Base-by-base conservation (phyloP, 768 basidiomycete species). In the Suillus hirtellus region DNA sequence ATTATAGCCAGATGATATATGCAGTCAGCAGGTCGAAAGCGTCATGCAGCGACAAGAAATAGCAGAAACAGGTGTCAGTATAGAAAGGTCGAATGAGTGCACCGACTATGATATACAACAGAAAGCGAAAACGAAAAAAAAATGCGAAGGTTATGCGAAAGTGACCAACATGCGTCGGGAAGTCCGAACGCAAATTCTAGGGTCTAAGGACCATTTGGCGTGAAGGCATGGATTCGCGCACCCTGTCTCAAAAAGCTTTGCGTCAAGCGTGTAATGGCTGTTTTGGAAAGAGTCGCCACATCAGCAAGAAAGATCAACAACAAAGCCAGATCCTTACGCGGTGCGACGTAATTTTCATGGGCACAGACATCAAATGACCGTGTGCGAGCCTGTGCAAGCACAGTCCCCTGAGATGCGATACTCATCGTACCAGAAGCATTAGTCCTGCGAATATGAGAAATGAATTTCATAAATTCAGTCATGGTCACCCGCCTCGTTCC, bases 361-460 rank as follows among this genome's bases (percentile, higher is more conserved):
- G 88, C 79, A 38, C 91, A 80, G 61, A 95, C 93, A 59, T 94
- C 90, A 75, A 97, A 96, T 2, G 87, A 73, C 55, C 83, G 79
- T 31, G 95, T 93, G 47, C 83, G 81, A n/a, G 87, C 82, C 67
- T 87, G 82, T 49, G 92, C 89, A 31, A 97, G 83, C 31, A 85
- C 78, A 2, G 81, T 82, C 19, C 90, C 90, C 44, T 86, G 84
- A 42, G 83, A 82, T 19, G 85, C 82, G 53, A 86, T 72, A 49
- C 77, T 78, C 71, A 82, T 74, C n/a, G 73, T 73, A 60, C 84
- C 85, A 62, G 82, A 77, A 37, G 82, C 76, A 73, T 86, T 86
- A 60, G 75, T 77, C 67, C 83, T 84, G 66, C 55, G 69, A 65
- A 66, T 63, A 65, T 66, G 47, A 63, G 42, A 65, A 63, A 64